A percentile compares a stretch with the other conserved stretches of the same genome.
phyloP scores from a whole-genome alignment of 2,329 filamentous ascomycete species.

The Xylaria sp. region DNA sequence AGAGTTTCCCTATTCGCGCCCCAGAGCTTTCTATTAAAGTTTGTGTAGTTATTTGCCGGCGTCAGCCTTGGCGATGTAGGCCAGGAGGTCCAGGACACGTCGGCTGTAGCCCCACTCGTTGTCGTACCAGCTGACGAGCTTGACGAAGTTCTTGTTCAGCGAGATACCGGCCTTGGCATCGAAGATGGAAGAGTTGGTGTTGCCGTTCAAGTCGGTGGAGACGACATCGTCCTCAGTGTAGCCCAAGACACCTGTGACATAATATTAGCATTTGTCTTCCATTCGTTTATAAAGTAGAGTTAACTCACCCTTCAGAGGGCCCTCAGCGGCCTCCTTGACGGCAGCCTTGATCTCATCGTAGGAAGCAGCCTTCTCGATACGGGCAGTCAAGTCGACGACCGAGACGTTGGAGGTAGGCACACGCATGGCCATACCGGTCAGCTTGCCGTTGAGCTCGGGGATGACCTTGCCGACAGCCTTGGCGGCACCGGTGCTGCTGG shows the following conservation, averaged over 20 bases:
- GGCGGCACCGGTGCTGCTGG: slow-evolving; percentile 97
- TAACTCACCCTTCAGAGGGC: slow-evolving; percentile 80
- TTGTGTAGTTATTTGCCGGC: slow-evolving; percentile 49
- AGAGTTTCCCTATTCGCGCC: neutral
- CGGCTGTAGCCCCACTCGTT: slow-evolving; percentile 99
- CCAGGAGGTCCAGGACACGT: slow-evolving; percentile 82
- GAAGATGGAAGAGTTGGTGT: slow-evolving; percentile 95
- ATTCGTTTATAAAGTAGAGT: slow-evolving; percentile 2
- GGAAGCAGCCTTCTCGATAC: slow-evolving; percentile 84
- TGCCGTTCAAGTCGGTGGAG: slow-evolving; percentile 90
- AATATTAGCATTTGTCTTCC: slow-evolving; percentile 14
- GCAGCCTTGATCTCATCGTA: slow-evolving; percentile 93
- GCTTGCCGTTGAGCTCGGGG: slow-evolving; percentile 96
- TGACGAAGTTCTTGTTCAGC: slow-evolving; percentile 98
- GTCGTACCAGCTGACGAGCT: slow-evolving; percentile 98
- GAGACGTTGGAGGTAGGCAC: slow-evolving; percentile 98
- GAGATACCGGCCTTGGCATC: slow-evolving; percentile 99
- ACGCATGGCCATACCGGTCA: slow-evolving; percentile 99
- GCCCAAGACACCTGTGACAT: slow-evolving; percentile 70
- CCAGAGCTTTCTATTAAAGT: slow-evolving; percentile 31
- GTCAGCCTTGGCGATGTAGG: slow-evolving; percentile 80
- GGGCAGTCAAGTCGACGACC: slow-evolving; percentile 94
- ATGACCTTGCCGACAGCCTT: slow-evolving; percentile 99
- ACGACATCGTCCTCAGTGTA: slow-evolving; percentile 98
- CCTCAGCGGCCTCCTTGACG: slow-evolving; percentile 85